A percentile compares a stretch with the other conserved stretches of the same genome.
phyloP scores from a whole-genome alignment of 768 basidiomycete genomes.

The Termitomyces sp. region DNA sequence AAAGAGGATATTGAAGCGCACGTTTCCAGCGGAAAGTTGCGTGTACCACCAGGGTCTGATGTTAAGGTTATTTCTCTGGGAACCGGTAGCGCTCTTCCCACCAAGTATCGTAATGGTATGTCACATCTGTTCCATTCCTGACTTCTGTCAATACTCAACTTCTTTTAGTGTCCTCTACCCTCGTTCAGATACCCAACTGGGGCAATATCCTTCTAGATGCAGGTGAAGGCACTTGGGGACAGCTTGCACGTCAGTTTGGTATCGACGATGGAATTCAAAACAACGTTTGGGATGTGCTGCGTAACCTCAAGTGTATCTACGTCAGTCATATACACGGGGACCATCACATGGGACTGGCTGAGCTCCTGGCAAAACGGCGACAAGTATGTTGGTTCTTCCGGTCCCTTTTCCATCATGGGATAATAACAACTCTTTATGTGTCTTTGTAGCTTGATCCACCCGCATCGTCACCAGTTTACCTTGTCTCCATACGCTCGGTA shows the following conservation, averaged over 20 bases:
- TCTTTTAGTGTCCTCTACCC: slow-evolving; percentile 61
- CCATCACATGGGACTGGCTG: slow-evolving; percentile 82
- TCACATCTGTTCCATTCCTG: neutral
- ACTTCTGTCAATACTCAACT: neutral
- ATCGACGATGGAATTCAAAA: slow-evolving; percentile 23
- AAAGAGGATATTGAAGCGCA: slow-evolving; percentile 24
- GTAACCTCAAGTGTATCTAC: slow-evolving; percentile 75
- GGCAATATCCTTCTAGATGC: slow-evolving; percentile 82
- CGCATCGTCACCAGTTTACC: slow-evolving; percentile 57
- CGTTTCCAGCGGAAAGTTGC: slow-evolving; percentile 6
- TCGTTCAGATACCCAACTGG: slow-evolving; percentile 66
- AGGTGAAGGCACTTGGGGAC: slow-evolving; percentile 93
- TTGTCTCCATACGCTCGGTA: slow-evolving; percentile 55
- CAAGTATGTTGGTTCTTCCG: slow-evolving; percentile 34
- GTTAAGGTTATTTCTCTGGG: slow-evolving; percentile 76
- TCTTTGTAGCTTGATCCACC: slow-evolving; percentile 56
- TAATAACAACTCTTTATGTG: neutral
- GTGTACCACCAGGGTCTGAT: slow-evolving; percentile 45
- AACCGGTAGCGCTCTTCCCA: slow-evolving; percentile 83
- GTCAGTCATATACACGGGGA: slow-evolving; percentile 91
- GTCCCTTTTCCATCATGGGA: neutral
- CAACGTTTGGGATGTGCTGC: slow-evolving; percentile 53
- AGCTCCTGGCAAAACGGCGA: slow-evolving; percentile 65
- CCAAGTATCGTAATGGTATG: slow-evolving; percentile 83
- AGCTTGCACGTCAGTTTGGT: slow-evolving; percentile 76